Conservation (phyloP, 148 eudicot species). For the Mesembryanthemum crystallinum region DNA sequence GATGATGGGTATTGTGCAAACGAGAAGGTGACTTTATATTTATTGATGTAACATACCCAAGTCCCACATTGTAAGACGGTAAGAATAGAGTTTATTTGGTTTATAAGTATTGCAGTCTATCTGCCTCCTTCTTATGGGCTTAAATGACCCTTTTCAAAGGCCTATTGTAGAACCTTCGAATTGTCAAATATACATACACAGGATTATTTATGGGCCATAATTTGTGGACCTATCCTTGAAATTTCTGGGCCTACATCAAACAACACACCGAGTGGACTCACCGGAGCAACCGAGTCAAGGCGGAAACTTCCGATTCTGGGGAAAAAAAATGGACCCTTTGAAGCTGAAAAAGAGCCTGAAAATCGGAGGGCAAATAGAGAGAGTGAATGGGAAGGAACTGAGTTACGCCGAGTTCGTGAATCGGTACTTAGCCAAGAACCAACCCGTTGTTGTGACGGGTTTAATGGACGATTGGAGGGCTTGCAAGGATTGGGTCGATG, state of each 20-base stretch:
- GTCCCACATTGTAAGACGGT: too few species aligned
- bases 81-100: too few species aligned
- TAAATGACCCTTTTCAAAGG: too few species aligned
- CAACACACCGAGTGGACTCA: conserved; percentile 13
- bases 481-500: conserved; percentile 61
- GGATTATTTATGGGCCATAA: background rate
- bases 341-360: conserved; percentile 47
- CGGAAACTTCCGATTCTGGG: background rate
- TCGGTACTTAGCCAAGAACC: conserved; percentile 53
- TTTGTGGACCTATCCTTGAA: background rate
- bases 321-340: conserved; percentile 23
- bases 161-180: too few species aligned
- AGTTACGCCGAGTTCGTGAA: conserved; percentile 68
- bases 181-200: too few species aligned
- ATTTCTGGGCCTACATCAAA: background rate
- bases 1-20: too few species aligned
- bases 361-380: conserved; percentile 65
- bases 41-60: too few species aligned
- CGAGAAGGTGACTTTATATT: too few species aligned
- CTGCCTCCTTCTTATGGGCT: too few species aligned
- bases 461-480: conserved; percentile 84
- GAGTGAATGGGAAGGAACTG: conserved; percentile 67
- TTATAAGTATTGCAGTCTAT: too few species aligned
- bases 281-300: conserved; percentile 13
- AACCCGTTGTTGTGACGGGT: conserved; percentile 75